phyloP scores from a whole-genome alignment of 805 yeast species.

The Hermanozyma aechmeae region DNA sequence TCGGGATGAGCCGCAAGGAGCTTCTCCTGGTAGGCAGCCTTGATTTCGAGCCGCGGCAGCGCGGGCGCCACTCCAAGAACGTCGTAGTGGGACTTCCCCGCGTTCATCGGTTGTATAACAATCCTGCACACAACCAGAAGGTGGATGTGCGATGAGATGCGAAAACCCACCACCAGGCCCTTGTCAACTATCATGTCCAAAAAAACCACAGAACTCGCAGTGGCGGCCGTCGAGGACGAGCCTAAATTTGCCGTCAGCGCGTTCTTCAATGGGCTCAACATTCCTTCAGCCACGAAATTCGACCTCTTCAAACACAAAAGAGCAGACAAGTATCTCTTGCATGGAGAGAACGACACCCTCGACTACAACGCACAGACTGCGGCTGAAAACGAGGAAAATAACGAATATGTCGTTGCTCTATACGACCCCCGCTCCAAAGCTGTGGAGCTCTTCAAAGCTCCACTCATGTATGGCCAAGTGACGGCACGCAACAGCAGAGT shows the following conservation, averaged over 20 bases:
- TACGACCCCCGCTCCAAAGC: slow-evolving; percentile 61
- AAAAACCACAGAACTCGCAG: slow-evolving; percentile 32
- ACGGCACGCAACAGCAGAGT: slow-evolving; percentile 51
- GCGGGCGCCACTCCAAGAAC: slow-evolving; percentile 42
- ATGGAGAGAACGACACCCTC: slow-evolving; percentile 68
- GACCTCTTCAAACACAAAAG: slow-evolving; percentile 48
- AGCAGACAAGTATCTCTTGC: slow-evolving; percentile 41
- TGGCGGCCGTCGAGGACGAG: slow-evolving; percentile 29
- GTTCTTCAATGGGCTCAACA: slow-evolving; percentile 70
- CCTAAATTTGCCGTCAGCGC: slow-evolving; percentile 52
- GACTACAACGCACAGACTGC: slow-evolving; percentile 58
- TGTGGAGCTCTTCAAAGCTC: slow-evolving; percentile 54
- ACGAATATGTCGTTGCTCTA: slow-evolving; percentile 63
- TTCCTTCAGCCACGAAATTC: slow-evolving; percentile 51
- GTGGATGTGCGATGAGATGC: background rate
- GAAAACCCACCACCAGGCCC: background rate
- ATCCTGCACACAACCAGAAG: background rate
- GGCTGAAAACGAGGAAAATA: slow-evolving; percentile 20
- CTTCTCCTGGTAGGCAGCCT: slow-evolving; percentile 52
- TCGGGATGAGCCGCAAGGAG: slow-evolving; percentile 75
- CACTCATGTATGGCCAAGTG: slow-evolving; percentile 54
- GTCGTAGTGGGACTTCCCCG: slow-evolving; percentile 38
- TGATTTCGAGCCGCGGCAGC: slow-evolving; percentile 35
- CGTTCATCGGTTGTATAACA: too few relatives aligned
- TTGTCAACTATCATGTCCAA: slow-evolving; percentile 9